phyloP scores from a whole-genome alignment of 2,329 filamentous ascomycete species.

The Fusarium oligoseptatum region DNA sequence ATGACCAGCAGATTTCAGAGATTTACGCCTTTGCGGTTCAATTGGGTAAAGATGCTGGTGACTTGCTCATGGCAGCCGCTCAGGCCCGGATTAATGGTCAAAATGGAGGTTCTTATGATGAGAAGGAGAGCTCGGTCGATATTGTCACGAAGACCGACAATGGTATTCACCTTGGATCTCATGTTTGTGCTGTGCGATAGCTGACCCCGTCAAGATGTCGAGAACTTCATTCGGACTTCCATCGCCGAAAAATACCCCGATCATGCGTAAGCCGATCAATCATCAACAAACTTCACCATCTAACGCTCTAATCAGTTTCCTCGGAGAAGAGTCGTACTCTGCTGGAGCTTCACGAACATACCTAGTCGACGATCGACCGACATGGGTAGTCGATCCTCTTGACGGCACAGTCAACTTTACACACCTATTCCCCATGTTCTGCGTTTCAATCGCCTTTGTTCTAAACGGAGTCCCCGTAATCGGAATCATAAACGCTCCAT shows the following conservation, averaged over 20 bases:
- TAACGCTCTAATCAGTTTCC: constrained; percentile 65
- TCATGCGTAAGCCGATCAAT: constrained; percentile 67
- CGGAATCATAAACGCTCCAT: constrained; percentile 80
- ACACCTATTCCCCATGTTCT: constrained; percentile 85
- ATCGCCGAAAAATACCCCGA: constrained; percentile 72
- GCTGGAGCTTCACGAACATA: constrained; percentile 76
- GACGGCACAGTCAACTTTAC: constrained; percentile 88
- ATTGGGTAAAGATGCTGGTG: constrained; percentile 77
- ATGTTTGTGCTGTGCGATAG: not conserved
- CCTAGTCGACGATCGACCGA: constrained; percentile 72
- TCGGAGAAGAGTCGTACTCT: constrained; percentile 83
- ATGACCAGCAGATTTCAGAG: constrained; percentile 67
- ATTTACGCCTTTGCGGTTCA: constrained; percentile 80
- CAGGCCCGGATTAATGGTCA: constrained; percentile 44
- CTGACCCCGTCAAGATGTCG: constrained; percentile 68
- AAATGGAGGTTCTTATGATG: constrained; percentile 50
- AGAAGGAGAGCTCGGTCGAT: constrained; percentile 83
- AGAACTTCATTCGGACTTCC: constrained; percentile 74
- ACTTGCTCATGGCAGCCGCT: constrained; percentile 74
- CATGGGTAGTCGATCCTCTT: constrained; percentile 83
- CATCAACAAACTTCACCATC: not conserved
- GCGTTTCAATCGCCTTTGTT: constrained; percentile 80
- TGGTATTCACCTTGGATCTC: constrained; percentile 57
- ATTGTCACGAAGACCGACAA: constrained; percentile 83
- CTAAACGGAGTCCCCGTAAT: constrained; percentile 71